Evolutionary conservation across 2,329 filamentous ascomycete genomes (phyloP).

Genomic region (Colletotrichum cordylinicola): DNA sequence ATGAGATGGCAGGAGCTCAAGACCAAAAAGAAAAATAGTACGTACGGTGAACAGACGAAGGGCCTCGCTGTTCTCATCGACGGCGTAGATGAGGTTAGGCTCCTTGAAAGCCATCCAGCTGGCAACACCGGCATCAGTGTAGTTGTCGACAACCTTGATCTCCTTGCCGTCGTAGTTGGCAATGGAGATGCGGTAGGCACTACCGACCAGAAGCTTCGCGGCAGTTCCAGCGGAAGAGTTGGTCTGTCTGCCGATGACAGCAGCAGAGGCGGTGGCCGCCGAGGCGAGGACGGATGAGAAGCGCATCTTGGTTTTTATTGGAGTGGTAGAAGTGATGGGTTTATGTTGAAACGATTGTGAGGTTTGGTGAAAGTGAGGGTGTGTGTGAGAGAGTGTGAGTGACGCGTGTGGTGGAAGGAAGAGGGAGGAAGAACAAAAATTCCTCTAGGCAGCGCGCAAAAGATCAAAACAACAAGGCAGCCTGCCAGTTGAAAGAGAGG

Average conservation of each 20-base stretch:
- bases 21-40: neutral
- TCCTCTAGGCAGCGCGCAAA: neutral
- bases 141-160: constrained; percentile 44
- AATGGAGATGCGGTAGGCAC: constrained; percentile 43
- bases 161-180: constrained; percentile 45
- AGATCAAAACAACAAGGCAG: neutral
- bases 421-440: neutral
- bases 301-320: neutral
- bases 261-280: constrained; percentile 12
- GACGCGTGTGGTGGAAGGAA: neutral
- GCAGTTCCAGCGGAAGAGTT: neutral
- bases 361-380: neutral
- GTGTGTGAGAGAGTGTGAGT: neutral
- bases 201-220: constrained; percentile 45
- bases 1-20: neutral
- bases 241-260: constrained; percentile 5
- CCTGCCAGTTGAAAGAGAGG: neutral
- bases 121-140: constrained; percentile 35
- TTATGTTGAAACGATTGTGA: neutral
- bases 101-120: constrained; percentile 52
- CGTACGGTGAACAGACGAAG: constrained; percentile 42
- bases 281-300: neutral
- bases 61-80: constrained; percentile 50
- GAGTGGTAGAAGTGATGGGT: neutral
- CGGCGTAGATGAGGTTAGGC: constrained; percentile 48